phyloP scores from a whole-genome alignment of 306 rosid genomes.

The Myrica gale region DNA sequence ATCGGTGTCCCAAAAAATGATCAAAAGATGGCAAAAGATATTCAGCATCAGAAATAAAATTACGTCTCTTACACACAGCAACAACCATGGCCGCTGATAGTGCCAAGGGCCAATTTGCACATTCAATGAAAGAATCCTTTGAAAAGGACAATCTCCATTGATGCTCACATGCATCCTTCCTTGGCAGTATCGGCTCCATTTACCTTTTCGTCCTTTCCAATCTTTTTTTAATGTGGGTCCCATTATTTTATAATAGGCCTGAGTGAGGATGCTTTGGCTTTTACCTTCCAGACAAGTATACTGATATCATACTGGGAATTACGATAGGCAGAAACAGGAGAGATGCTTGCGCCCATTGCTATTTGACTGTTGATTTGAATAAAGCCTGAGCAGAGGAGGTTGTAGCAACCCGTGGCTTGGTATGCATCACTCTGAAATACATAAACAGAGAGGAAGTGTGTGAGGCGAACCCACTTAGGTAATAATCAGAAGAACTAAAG shows the following conservation, averaged over 20 bases:
- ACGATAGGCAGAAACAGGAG: conserved; percentile 66
- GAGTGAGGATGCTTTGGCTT: conserved; percentile 12
- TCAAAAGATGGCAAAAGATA: conserved; percentile 39
- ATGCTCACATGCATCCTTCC: conserved; percentile 9
- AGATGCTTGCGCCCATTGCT: conserved; percentile 97
- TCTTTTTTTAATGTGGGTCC: background rate
- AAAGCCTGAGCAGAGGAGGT: conserved; percentile 97
- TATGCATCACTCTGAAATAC: conserved; percentile 88
- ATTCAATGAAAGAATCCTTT: background rate
- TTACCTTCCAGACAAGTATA: conserved; percentile 98
- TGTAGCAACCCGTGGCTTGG: conserved; percentile 99
- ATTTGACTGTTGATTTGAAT: conserved; percentile 83
- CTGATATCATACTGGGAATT: conserved; percentile 86
- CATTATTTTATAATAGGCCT: background rate
- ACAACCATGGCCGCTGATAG: background rate
- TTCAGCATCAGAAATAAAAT: conserved; percentile 35
- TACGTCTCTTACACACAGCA: conserved; percentile 9
- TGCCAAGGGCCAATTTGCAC: conserved; percentile 9
- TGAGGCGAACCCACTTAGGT: background rate
- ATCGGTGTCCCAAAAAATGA: conserved; percentile 24
- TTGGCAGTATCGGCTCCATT: conserved; percentile 12
- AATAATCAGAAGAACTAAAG: background rate
- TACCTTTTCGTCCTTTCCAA: background rate
- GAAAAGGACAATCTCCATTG: conserved; percentile 8
- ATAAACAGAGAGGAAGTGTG: background rate